A percentile compares a stretch with the other conserved stretches of the same genome.
phyloP scores from a whole-genome alignment of 2,329 filamentous ascomycete genomes.

The Colletotrichum gloeosporioides region DNA sequence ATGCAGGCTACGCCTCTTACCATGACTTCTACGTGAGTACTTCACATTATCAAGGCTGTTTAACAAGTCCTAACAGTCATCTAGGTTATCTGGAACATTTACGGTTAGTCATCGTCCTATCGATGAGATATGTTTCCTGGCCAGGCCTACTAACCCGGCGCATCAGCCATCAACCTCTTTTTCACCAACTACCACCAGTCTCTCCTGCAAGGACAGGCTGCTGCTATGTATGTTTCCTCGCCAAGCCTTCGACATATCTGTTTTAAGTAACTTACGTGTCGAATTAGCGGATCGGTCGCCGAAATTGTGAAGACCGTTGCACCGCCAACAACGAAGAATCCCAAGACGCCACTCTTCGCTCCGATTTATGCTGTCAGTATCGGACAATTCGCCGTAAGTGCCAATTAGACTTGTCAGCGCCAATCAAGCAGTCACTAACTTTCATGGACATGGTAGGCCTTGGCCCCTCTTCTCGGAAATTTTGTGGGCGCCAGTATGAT shows the following conservation, averaged over 20 bases:
- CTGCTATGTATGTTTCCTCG: background rate
- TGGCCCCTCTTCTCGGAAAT: background rate
- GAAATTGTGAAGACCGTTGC: background rate
- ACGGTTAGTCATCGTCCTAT: background rate
- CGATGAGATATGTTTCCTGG: too few species aligned
- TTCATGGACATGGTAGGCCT: background rate
- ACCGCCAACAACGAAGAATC: background rate
- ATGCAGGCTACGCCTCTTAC: background rate
- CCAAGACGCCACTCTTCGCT: background rate
- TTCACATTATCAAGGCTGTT: background rate
- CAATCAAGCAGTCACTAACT: background rate
- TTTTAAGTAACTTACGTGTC: background rate
- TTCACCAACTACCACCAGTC: slow-evolving; percentile 3
- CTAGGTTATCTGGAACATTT: slow-evolving; percentile 7
- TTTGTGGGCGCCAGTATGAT: background rate
- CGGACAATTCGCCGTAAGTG: background rate
- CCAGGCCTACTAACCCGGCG: background rate
- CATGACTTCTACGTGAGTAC: background rate
- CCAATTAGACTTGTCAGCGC: accelerated
- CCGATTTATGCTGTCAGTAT: background rate
- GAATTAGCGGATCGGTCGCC: background rate
- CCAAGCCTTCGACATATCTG: accelerated
- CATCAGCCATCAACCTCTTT: background rate
- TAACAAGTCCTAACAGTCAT: background rate
- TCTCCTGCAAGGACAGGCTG: background rate